Percentiles rank a stretch among this genome's conserved stretches.
Conservation (phyloP, 768 basidiomycete genomes). For the Austroboletus festivus region DNA sequence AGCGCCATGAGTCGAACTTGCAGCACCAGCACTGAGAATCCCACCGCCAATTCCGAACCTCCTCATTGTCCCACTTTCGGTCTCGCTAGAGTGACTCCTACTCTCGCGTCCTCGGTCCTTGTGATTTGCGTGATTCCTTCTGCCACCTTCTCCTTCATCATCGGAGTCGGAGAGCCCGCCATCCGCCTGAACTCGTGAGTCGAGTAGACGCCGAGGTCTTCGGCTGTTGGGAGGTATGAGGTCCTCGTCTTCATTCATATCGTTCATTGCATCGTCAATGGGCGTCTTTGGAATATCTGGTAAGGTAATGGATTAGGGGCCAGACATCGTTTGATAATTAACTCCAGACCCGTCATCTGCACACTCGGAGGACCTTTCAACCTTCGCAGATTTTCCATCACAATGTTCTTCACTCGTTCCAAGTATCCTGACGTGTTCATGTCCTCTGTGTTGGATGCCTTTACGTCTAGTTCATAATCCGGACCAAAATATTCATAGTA, state of each 20-base stretch:
- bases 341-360: slow-evolving; percentile 73
- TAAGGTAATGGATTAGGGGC: background rate
- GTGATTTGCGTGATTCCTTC: slow-evolving; percentile 64
- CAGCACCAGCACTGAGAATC: slow-evolving; percentile 61
- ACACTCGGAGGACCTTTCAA: slow-evolving; percentile 88
- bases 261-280: slow-evolving; percentile 82
- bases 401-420: slow-evolving; percentile 87
- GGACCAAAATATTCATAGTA: slow-evolving; percentile 99
- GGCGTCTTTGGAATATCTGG: slow-evolving; percentile 82
- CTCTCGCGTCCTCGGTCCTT: slow-evolving; percentile 45
- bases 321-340: background rate
- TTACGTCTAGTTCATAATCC: slow-evolving; percentile 93
- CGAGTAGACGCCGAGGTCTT: slow-evolving; percentile 71
- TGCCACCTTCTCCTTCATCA: slow-evolving; percentile 90
- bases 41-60: slow-evolving; percentile 69
- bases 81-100: slow-evolving; percentile 39
- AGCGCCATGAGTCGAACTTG: slow-evolving; percentile 61
- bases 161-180: slow-evolving; percentile 96
- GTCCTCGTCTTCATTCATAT: slow-evolving; percentile 80
- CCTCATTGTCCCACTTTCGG: slow-evolving; percentile 40
- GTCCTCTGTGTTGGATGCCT: slow-evolving; percentile 91
- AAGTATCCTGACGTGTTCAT: slow-evolving; percentile 91
- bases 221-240: slow-evolving; percentile 73
- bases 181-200: slow-evolving; percentile 78
- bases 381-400: slow-evolving; percentile 86